A percentile compares a stretch with the other conserved stretches of the same genome.
These are phyloP conservation scores for Globisporangium cylindrosporum DNA, from an alignment of 352 stramenopile species.

Conservation along the genomic window DNA sequence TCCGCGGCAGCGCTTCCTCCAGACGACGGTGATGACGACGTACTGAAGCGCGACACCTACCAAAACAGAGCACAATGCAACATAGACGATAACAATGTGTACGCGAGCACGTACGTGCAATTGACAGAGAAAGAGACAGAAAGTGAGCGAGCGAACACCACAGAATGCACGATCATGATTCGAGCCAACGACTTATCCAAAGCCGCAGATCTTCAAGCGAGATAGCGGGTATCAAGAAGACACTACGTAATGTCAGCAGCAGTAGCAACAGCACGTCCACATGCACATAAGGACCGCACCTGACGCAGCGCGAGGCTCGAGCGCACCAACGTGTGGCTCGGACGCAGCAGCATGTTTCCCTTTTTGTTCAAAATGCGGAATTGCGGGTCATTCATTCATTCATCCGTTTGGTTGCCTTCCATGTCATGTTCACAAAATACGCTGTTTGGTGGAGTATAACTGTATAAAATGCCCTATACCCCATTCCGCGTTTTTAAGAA, in stretches of 20 bases:
- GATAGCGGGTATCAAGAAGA: no score
- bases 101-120: no score
- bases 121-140: not conserved
- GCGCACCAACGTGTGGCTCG: conserved; percentile 8
- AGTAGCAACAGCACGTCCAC: not conserved
- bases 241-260: not conserved
- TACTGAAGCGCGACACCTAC: conserved; percentile 6
- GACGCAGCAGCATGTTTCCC: conserved; percentile 11
- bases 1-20: conserved; percentile 1
- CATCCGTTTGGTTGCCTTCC: no score
- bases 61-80: not conserved
- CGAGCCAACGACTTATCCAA: not conserved
- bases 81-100: not conserved
- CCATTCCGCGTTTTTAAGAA: no score
- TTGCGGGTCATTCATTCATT: no score
- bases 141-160: not conserved
- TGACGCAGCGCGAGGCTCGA: conserved; percentile 8
- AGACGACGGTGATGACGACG: not conserved
- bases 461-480: no score
- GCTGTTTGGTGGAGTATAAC: no score
- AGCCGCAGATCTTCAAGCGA: no score
- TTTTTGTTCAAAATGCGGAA: not conserved
- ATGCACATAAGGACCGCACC: not conserved
- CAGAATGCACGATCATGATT: not conserved
- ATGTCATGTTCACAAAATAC: no score